phyloP scores from a whole-genome alignment of 768 basidiomycete species.

The Rhizopogon salebrosus region DNA sequence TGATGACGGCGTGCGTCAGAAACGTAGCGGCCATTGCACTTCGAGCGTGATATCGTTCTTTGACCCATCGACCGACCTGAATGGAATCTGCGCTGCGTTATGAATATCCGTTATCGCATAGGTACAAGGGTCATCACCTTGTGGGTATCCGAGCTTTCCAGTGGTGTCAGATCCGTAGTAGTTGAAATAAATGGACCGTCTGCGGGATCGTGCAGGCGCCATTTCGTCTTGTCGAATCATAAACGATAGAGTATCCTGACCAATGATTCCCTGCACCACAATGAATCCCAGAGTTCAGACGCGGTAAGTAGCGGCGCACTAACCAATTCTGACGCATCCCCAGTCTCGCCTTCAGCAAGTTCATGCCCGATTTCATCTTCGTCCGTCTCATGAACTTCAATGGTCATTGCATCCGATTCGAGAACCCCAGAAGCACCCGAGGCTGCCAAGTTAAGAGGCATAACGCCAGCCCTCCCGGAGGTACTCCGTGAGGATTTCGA shows the following conservation, averaged over 20 bases:
- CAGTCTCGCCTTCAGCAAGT: slow-evolving; percentile 7
- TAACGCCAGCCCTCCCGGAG: not conserved
- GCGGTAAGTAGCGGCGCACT: slow-evolving; percentile 1
- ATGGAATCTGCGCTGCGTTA: slow-evolving; percentile 40
- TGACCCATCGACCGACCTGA: slow-evolving; percentile 58
- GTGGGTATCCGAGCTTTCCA: slow-evolving; percentile 53
- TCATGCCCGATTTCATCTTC: slow-evolving; percentile 15
- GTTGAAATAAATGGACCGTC: slow-evolving; percentile 48
- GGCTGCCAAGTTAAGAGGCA: not conserved
- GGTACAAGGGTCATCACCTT: slow-evolving; percentile 39
- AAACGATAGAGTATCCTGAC: slow-evolving; percentile 64
- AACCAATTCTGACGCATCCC: slow-evolving; percentile 19
- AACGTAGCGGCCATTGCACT: slow-evolving; percentile 61
- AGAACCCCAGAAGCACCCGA: not conserved
- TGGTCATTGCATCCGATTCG: slow-evolving; percentile 4
- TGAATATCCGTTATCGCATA: not conserved
- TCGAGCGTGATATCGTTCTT: slow-evolving; percentile 47
- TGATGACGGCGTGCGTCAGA: slow-evolving; percentile 70
- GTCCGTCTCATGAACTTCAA: slow-evolving; percentile 12
- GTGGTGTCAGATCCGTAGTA: slow-evolving; percentile 32
- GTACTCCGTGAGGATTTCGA: slow-evolving; percentile 18
- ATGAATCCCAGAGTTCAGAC: slow-evolving; percentile 4
- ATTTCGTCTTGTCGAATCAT: slow-evolving; percentile 76
- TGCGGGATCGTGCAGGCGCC: slow-evolving; percentile 49
- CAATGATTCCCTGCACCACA: slow-evolving; percentile 51